phyloP scores from a whole-genome alignment of 306 rosid genomes.

The Trichosanthes truncata region DNA sequence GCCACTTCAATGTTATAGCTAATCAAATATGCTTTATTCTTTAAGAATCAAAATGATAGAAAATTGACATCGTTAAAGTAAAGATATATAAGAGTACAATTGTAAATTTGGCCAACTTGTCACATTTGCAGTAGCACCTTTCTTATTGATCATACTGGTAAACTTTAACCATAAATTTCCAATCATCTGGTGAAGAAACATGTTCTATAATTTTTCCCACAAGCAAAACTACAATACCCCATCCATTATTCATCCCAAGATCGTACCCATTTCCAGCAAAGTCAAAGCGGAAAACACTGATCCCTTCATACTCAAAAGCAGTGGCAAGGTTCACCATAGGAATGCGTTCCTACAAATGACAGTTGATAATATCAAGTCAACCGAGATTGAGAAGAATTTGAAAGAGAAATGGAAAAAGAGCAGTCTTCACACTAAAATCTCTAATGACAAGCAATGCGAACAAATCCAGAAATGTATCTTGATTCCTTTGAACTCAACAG shows the following conservation, averaged over 20 bases:
- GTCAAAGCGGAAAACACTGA: constrained; percentile 70
- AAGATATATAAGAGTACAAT: neutral
- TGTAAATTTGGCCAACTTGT: neutral
- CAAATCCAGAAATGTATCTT: neutral
- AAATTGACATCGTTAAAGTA: neutral
- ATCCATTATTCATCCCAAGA: neutral
- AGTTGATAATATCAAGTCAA: neutral
- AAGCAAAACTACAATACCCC: neutral
- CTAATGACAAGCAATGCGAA: neutral
- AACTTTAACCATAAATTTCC: neutral
- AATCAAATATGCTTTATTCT: neutral
- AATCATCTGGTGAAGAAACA: neutral
- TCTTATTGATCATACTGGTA: neutral
- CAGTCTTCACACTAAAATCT: neutral
- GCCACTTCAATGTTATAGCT: neutral
- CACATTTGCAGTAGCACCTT: neutral
- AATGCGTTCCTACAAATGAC: constrained; percentile 47
- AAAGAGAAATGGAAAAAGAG: neutral
- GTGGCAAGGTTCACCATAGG: constrained; percentile 80
- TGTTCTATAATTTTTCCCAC: neutral
- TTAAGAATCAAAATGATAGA: neutral
- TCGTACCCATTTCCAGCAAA: constrained; percentile 90
- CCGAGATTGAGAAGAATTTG: neutral
- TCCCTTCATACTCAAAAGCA: constrained; percentile 46
- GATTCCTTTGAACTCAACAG: neutral